Conservation (phyloP, 2,329 filamentous ascomycete genomes). For the Drechslerella stenobrocha region DNA sequence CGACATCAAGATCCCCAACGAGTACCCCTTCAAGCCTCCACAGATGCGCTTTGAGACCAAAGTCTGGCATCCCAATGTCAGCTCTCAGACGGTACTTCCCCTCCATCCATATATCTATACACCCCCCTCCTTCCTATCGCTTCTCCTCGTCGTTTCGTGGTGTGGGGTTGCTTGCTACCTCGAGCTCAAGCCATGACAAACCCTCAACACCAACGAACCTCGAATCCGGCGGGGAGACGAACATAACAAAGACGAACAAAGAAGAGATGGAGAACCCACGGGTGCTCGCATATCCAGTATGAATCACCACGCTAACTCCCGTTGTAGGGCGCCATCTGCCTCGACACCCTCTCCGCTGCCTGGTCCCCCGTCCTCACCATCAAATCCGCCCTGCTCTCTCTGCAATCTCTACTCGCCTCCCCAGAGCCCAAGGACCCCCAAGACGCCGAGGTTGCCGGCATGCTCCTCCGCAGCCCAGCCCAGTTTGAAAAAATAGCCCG, state of each 20-base stretch:
- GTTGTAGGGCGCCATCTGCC: slow-evolving; percentile 84
- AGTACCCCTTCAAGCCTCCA: slow-evolving; percentile 92
- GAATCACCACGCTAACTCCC: slow-evolving; percentile 9
- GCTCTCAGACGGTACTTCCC: slow-evolving; percentile 77
- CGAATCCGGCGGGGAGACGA: no score
- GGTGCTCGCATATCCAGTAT: background rate
- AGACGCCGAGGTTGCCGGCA: slow-evolving; percentile 89
- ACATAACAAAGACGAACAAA: no score
- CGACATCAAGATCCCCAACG: slow-evolving; percentile 81
- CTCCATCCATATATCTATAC: background rate
- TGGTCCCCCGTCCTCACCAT: slow-evolving; percentile 98
- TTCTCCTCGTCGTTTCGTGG: background rate
- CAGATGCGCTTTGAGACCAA: slow-evolving; percentile 88
- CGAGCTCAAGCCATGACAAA: no score
- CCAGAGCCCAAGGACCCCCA: slow-evolving; percentile 96
- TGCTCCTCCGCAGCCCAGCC: slow-evolving; percentile 78
- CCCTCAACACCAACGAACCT: no score
- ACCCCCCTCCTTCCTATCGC: background rate
- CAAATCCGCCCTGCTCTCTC: slow-evolving; percentile 88
- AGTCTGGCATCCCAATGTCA: slow-evolving; percentile 97
- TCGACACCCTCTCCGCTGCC: slow-evolving; percentile 83
- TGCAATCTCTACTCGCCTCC: slow-evolving; percentile 88
- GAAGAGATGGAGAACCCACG: no score
- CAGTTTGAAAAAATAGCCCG: slow-evolving; percentile 79
- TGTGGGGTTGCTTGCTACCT: no score